Evolutionary conservation across 768 basidiomycete genomes (phyloP), one percentile per base, ranked within the genome.

Genomic region (Amanita phalloides): DNA sequence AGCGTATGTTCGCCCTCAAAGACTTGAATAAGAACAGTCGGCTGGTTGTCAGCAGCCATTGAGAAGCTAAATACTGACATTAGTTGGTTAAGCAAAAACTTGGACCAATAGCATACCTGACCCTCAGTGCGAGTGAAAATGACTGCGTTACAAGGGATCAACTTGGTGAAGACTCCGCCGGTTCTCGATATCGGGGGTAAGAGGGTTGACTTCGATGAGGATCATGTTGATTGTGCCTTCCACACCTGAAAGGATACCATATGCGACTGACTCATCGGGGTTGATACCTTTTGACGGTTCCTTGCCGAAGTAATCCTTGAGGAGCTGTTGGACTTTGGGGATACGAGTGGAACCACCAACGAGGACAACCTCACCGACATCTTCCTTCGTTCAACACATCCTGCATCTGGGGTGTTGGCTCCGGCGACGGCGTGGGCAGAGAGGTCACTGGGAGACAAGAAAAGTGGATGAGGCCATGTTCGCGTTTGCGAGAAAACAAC

Each of bases 141-240:
- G 64, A 95, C 91, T 41, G 95, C 97, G 82, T 97, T 97, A 61
- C 95, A 86, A 55, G 91, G 79, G 61, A 98, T 97, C 62, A 98
- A 78, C 71, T 95, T 96, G 59, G 93, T 97, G 77, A 97, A 90
- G 60, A 97, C 93, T 66, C 93, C 91, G 62, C 95, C 93, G 35
- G 94, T 95, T 97, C 79, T 97, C 95, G 60, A 98, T 99, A 80
- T 94, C 94, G 65, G 96, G 90, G 28, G 95, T 95, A 37, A 98
- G 80, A 25, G 95, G 93, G 73, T 84, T 87, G 64, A 97, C 90
- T 68, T 98, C 95, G 62, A 98, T 90, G 52, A 98, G 86, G 56
- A 97, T 85, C 56, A 97, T 78, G 58, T 92, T 93, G 55, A 80
- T 82, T 52, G 89, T 90, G 56, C 86, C 87, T 65, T 90, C 86